phyloP scores from a whole-genome alignment of 352 stramenopile species.

The Elongisporangium anandrum region DNA sequence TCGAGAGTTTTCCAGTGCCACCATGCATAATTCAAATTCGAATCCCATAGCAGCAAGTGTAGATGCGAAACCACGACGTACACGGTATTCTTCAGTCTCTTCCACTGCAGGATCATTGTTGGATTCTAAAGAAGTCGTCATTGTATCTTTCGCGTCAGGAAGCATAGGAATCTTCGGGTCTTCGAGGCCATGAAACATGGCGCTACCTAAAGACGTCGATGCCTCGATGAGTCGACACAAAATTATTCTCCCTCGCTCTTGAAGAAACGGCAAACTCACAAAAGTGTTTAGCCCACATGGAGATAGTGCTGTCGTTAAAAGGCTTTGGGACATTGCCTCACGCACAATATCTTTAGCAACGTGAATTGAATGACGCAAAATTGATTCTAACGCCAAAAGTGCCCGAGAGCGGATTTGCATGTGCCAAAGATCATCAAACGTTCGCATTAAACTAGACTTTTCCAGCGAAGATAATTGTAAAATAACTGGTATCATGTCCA shows the following conservation, averaged over 20 bases:
- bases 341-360: slow-evolving; percentile 34
- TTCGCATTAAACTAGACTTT: slow-evolving; percentile 51
- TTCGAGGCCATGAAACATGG: slow-evolving; percentile 71
- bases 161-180: slow-evolving; percentile 46
- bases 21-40: slow-evolving; percentile 86
- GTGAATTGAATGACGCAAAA: slow-evolving; percentile 53
- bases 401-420: slow-evolving; percentile 85
- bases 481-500: slow-evolving; percentile 84
- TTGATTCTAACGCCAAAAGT: slow-evolving; percentile 70
- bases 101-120: slow-evolving; percentile 64
- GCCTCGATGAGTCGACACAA: slow-evolving; percentile 80
- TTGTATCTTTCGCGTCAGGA: slow-evolving; percentile 11
- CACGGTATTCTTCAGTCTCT: slow-evolving; percentile 67
- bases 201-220: slow-evolving; percentile 64
- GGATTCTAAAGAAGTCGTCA: slow-evolving; percentile 10
- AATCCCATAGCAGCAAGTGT: slow-evolving; percentile 86
- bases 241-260: slow-evolving; percentile 83
- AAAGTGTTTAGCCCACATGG: slow-evolving; percentile 68
- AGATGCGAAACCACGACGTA: slow-evolving; percentile 72
- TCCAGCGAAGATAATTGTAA: slow-evolving; percentile 75
- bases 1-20: slow-evolving; percentile 67
- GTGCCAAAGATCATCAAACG: slow-evolving; percentile 77
- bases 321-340: slow-evolving; percentile 34
- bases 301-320: slow-evolving; percentile 58
- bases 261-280: slow-evolving; percentile 65